Conservation (phyloP, 495 filamentous ascomycete genomes). For the Clavariopsis aquatica region DNA sequence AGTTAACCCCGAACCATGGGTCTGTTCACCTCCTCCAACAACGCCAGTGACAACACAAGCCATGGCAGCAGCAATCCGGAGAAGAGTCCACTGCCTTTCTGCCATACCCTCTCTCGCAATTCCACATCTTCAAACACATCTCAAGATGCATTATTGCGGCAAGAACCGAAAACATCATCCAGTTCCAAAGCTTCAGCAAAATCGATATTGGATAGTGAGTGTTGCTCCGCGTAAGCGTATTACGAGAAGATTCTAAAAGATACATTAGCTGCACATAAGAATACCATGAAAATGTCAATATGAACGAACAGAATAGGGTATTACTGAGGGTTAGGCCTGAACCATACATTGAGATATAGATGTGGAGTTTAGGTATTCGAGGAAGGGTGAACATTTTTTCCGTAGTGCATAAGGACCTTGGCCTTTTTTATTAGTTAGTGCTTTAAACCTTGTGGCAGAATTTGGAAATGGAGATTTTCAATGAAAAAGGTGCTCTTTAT, state of each 20-base stretch:
- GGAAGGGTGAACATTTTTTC: no score
- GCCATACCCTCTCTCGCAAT: slow-evolving; percentile 9
- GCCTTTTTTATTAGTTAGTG: no score
- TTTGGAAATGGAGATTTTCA: no score
- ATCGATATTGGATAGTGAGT: slow-evolving; percentile 24
- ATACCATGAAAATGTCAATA: slow-evolving; percentile 5
- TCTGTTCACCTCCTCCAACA: background rate
- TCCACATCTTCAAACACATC: slow-evolving; percentile 25
- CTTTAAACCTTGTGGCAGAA: no score
- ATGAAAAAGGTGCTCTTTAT: no score
- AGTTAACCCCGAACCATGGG: background rate
- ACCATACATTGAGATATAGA: no score
- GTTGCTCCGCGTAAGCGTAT: background rate
- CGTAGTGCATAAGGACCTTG: no score
- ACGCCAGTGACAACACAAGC: no score
- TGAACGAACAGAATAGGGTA: background rate
- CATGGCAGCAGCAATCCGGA: slow-evolving; percentile 4
- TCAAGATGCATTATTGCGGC: slow-evolving; percentile 10
- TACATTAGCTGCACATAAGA: slow-evolving; percentile 23
- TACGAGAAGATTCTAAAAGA: background rate
- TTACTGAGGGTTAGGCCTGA: no score
- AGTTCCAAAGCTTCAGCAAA: slow-evolving; percentile 12
- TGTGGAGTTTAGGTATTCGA: no score
- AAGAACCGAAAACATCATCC: slow-evolving; percentile 5
- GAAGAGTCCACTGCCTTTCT: slow-evolving; percentile 24